Evolutionary conservation across 116 monocot genomes (phyloP).

Genomic region (Papilionanthe hybrid): DNA sequence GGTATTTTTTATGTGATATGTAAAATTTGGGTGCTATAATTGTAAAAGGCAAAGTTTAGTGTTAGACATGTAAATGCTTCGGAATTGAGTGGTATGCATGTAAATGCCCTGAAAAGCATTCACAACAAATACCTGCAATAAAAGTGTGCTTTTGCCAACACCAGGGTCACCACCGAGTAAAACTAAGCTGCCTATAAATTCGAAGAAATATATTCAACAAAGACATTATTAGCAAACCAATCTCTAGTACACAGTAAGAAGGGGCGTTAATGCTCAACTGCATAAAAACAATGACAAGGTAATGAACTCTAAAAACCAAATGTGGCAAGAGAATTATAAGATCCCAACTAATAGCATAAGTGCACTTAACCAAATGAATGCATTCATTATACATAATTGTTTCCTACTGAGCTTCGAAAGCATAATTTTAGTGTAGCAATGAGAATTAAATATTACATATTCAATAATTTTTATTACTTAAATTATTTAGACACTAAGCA

Average conservation of each 20-base stretch:
- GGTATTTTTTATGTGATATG: too few relatives aligned
- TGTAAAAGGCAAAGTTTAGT: too few relatives aligned
- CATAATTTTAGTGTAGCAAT: not conserved
- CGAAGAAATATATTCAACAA: constrained; percentile 8
- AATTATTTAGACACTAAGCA: too few relatives aligned
- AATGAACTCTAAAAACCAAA: not conserved
- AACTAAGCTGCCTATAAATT: constrained; percentile 69
- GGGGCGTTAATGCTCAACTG: not conserved
- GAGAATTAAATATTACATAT: too few relatives aligned
- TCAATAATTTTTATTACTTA: too few relatives aligned
- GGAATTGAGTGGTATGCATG: too few relatives aligned
- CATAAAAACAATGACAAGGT: not conserved
- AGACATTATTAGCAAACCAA: constrained; percentile 1
- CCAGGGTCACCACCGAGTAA: constrained; percentile 99
- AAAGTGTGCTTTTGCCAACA: constrained; percentile 91
- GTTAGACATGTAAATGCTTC: too few relatives aligned
- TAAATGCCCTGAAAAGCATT: not conserved
- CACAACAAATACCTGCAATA: constrained; percentile 63
- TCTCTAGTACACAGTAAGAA: not conserved
- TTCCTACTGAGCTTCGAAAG: not conserved
- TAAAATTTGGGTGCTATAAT: too few relatives aligned
- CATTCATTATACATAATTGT: not conserved
- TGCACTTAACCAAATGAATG: not conserved
- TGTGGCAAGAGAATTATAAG: not conserved
- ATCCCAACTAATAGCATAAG: not conserved